Evolutionary conservation across 257 asterid genomes (phyloP), one percentile per base, ranked within the genome.

Genomic region (Solanum appendiculatum): DNA sequence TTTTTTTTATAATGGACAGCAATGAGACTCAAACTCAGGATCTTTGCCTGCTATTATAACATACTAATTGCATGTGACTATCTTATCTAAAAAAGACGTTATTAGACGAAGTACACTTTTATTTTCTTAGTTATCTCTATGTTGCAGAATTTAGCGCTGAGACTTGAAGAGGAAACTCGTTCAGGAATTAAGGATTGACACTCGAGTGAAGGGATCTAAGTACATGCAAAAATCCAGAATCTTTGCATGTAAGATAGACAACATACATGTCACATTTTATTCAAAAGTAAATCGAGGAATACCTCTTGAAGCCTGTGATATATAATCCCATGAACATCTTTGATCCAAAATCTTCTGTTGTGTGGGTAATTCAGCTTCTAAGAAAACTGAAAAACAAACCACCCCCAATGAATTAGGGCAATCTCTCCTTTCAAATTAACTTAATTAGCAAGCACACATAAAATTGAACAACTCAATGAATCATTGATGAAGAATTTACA

Each of bases 151-250:
- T 4, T 72, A 72, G 81, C 2, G 16, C 27, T 2, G 81, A 72
- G 48, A 20, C 29, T 20, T 72, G 81, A 72, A 72, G 81, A 9
- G 44, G 81, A 72, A 36, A 60, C 15, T 60, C 69, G 6, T 60
- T 60, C 69, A 60, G 69, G 91, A 66, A 80, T 25, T 70, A 29
- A 87, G 90, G 44, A 14, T 74, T 7, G 90, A 58, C 46, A 70
- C 40, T 3, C 91, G 85, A 39, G 51, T 77, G 82, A 20, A 75
- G 63, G 85, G 33, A 69, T 46, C 46, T 69, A 85, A 86, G 23
- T 51, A 87, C 63, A 15, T 7, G 36, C 73, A 66, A 64, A 64
- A 27, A 66, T 8, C 73, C 21, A 64, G 34, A 25, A 27, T 64
- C 36, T n/a, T 64, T 64, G 18, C 36, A 64, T 64, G 1, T 31